These are phyloP conservation scores for Plectosphaerella sp. DNA, from an alignment of 2,329 filamentous ascomycete genomes.

Conservation along the genomic window DNA sequence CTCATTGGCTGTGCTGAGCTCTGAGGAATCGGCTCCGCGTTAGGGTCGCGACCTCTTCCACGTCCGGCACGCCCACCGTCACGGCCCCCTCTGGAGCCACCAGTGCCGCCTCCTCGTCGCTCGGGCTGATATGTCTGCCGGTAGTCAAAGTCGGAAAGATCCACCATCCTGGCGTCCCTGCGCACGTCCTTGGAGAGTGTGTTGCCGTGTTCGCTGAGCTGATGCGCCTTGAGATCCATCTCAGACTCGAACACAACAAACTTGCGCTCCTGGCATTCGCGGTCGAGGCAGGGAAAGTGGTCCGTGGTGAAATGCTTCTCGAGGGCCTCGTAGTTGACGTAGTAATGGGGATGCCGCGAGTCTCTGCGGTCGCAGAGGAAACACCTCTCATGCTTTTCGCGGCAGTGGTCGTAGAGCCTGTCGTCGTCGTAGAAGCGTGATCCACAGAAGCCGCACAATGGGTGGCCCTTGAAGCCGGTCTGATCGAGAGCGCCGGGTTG, in stretches of 20 bases:
- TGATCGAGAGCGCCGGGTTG: conserved; percentile 85
- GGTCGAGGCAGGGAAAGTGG: conserved; percentile 80
- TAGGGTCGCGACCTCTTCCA: conserved; percentile 77
- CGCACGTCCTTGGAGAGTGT: conserved; percentile 77
- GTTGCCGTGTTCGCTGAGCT: conserved; percentile 76
- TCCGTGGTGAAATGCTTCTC: conserved; percentile 84
- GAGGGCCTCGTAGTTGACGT: conserved; percentile 79
- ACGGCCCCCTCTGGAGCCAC: conserved; percentile 34
- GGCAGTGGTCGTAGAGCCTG: conserved; percentile 89
- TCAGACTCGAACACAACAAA: conserved; percentile 96
- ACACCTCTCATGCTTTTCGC: conserved; percentile 90
- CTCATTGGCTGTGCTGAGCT: conserved; percentile 77
- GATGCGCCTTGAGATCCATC: conserved; percentile 91
- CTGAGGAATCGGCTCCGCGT: conserved; percentile 71
- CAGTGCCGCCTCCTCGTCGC: conserved; percentile 43
- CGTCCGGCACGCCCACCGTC: conserved; percentile 30
- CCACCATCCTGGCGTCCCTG: conserved; percentile 77
- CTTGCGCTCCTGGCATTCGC: conserved; percentile 92
- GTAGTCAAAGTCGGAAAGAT: conserved; percentile 82
- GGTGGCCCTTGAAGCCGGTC: conserved; percentile 94
- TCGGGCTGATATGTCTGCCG: conserved; percentile 67
- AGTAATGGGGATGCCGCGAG: conserved; percentile 79
- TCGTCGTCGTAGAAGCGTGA: conserved; percentile 94
- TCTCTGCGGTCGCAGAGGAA: conserved; percentile 81
- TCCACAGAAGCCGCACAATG: conserved; percentile 88